Base-by-base conservation (phyloP, 2,329 filamentous ascomycete genomes). In the Cyclaneusma minus region DNA sequence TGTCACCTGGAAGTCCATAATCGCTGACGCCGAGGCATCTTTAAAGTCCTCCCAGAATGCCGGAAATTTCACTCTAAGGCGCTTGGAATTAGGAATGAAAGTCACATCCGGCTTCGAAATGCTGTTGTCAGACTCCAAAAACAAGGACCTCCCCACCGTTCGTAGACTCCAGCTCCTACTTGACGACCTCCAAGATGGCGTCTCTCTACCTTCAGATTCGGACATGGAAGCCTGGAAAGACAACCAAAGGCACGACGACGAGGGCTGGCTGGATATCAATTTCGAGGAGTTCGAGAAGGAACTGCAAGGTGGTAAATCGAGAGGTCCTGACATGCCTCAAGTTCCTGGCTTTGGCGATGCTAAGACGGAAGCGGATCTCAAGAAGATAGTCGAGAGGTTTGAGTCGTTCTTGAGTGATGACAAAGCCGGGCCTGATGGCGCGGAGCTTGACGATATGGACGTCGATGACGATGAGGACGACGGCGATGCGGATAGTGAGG, bases 321-420 rank as follows among this genome's bases (percentile, higher is more conserved):
- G 29, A 19, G 32, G 30, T 17, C 28, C 28, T n/a, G 29, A 22
- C 15, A 32, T 29, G 29, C 36, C 22, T 11, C 40, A 29, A 16
- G 34, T 22, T 25, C 41, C 44, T 23, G 62, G 60, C 0, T 72
- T 81, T 43, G 78, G 76, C 2, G 72, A 84, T 44, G 56, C 64
- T 4, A 60, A 59, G 13, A 68, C 74, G 1, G 73, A 85, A 42
- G 70, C 72, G 4, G 78, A 93, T 45, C 58, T 98, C 13, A 74
- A 78, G 28, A 87, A 87, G 44, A 93, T 95, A 47, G 89, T 98
- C 1, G 77, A 80, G 24, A 70, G 83, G n/a, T 95, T 98, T 43
- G 84, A 94, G 44, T 62, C 78, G 8, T 95, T 98, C 40, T 52
- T 98, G 23, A 81, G 91, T 29, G 82, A 95, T 40, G 79, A 91